Percentiles rank a stretch among this genome's conserved stretches.
These are phyloP conservation scores for Wickerhamomyces queroliae DNA, from an alignment of 805 yeast species.

Conservation along the genomic window DNA sequence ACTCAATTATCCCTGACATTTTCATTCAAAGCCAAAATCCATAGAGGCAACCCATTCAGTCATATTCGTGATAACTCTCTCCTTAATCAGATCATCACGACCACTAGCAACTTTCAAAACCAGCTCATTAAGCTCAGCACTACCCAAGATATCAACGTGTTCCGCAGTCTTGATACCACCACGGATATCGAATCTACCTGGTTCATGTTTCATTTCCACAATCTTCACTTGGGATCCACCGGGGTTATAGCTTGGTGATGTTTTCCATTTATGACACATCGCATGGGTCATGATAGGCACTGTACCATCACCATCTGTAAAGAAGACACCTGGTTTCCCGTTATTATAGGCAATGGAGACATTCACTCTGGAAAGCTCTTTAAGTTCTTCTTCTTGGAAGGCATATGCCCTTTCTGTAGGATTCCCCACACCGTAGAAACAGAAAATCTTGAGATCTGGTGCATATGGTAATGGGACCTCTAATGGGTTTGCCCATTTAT, in stretches of 20 bases:
- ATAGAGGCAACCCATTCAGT: slow-evolving; percentile 46
- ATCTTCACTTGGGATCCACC: slow-evolving; percentile 65
- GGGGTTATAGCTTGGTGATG: slow-evolving; percentile 71
- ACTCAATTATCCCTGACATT: not conserved
- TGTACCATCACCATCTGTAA: slow-evolving; percentile 96
- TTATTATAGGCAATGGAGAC: slow-evolving; percentile 66
- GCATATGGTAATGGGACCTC: slow-evolving; percentile 92
- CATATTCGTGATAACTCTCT: slow-evolving; percentile 52
- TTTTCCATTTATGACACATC: slow-evolving; percentile 90
- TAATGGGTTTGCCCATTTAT: slow-evolving; percentile 91
- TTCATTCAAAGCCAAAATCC: slow-evolving; percentile 16
- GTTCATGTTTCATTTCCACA: slow-evolving; percentile 91
- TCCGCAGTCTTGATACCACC: slow-evolving; percentile 98
- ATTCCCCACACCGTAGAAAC: slow-evolving; percentile 95
- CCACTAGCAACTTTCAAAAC: slow-evolving; percentile 82
- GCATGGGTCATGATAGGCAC: slow-evolving; percentile 81
- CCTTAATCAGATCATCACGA: slow-evolving; percentile 58
- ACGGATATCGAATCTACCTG: slow-evolving; percentile 87
- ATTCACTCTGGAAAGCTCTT: slow-evolving; percentile 46
- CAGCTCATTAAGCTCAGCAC: slow-evolving; percentile 87
- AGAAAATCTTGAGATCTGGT: slow-evolving; percentile 82
- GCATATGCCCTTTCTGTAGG: slow-evolving; percentile 93
- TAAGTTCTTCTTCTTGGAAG: slow-evolving; percentile 65
- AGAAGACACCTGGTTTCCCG: slow-evolving; percentile 56
- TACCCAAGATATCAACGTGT: slow-evolving; percentile 93